Conservation (phyloP, 306 rosid genomes). For the Quercus variabilis region DNA sequence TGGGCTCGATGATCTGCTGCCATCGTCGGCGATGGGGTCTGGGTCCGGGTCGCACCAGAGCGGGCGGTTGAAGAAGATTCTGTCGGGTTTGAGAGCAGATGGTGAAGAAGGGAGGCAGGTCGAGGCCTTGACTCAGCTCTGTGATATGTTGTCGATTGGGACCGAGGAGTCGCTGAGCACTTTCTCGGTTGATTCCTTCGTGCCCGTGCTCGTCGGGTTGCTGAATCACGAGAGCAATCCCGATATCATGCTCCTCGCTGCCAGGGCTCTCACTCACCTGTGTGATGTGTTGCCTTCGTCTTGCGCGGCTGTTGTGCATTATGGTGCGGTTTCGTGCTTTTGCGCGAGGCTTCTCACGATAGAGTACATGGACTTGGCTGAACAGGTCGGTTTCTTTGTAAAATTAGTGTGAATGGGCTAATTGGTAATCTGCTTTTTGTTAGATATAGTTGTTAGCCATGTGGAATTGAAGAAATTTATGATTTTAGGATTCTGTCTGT, state of each 20-base stretch:
- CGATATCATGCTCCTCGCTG: conserved; percentile 98
- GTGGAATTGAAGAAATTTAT: not conserved
- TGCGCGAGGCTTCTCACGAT: conserved; percentile 94
- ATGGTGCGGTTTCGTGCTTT: conserved; percentile 90
- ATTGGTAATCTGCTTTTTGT: not conserved
- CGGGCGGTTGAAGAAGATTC: conserved; percentile 85
- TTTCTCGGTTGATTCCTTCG: conserved; percentile 89
- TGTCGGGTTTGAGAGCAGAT: conserved; percentile 82
- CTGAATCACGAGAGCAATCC: conserved; percentile 96
- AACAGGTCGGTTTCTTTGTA: conserved; percentile 63
- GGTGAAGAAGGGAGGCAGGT: conserved; percentile 97
- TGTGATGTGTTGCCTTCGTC: conserved; percentile 96
- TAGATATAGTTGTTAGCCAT: not conserved
- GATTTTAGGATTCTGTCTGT: not conserved
- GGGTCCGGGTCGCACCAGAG: conserved; percentile 83
- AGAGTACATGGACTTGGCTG: conserved; percentile 99
- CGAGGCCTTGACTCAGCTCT: conserved; percentile 89
- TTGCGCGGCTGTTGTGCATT: conserved; percentile 96
- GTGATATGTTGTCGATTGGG: conserved; percentile 97
- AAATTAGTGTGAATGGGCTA: not conserved
- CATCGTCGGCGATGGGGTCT: conserved; percentile 72
- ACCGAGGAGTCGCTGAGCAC: conserved; percentile 94
- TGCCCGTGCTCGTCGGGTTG: conserved; percentile 93
- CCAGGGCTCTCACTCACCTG: conserved; percentile 92
- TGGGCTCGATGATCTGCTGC: conserved; percentile 91